Conservation (phyloP, 495 filamentous ascomycete genomes). For the Aspergillus asperescens region DNA sequence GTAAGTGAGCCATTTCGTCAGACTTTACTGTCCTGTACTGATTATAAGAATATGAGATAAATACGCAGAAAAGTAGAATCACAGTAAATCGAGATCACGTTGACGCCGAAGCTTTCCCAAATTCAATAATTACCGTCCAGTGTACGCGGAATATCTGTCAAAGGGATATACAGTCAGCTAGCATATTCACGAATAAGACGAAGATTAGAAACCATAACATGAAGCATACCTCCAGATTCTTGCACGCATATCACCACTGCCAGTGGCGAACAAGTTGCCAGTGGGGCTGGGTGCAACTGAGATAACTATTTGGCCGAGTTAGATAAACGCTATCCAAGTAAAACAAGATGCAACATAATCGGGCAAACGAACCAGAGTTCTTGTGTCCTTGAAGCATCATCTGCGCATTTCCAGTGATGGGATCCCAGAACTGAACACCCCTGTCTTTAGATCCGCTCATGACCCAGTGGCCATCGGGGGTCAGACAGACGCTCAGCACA, state of each 20-base stretch:
- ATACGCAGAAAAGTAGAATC: slow-evolving; percentile 15
- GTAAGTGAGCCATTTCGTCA: neutral
- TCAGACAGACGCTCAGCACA: slow-evolving; percentile 81
- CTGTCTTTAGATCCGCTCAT: slow-evolving; percentile 88
- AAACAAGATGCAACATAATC: slow-evolving; percentile 1
- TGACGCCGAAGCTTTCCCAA: slow-evolving; percentile 37
- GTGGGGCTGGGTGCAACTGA: slow-evolving; percentile 81
- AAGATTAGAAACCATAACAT: neutral
- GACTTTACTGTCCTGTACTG: slow-evolving; percentile 19
- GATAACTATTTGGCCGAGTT: slow-evolving; percentile 55
- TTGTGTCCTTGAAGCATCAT: slow-evolving; percentile 93
- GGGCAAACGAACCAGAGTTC: slow-evolving; percentile 59
- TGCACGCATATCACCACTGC: slow-evolving; percentile 84
- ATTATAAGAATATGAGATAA: slow-evolving; percentile 10
- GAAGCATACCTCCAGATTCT: slow-evolving; percentile 77
- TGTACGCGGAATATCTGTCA: slow-evolving; percentile 41
- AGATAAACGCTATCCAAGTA: neutral
- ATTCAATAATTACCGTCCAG: slow-evolving; percentile 40
- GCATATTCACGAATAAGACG: neutral
- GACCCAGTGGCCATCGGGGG: slow-evolving; percentile 83
- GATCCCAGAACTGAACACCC: slow-evolving; percentile 92
- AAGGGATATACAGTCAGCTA: neutral
- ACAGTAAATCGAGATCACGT: slow-evolving; percentile 26
- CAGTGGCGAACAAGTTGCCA: slow-evolving; percentile 77
- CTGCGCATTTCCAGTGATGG: slow-evolving; percentile 77